phyloP scores from a whole-genome alignment of 345 rosid genomes.

The Eucalyptus viminalis region DNA sequence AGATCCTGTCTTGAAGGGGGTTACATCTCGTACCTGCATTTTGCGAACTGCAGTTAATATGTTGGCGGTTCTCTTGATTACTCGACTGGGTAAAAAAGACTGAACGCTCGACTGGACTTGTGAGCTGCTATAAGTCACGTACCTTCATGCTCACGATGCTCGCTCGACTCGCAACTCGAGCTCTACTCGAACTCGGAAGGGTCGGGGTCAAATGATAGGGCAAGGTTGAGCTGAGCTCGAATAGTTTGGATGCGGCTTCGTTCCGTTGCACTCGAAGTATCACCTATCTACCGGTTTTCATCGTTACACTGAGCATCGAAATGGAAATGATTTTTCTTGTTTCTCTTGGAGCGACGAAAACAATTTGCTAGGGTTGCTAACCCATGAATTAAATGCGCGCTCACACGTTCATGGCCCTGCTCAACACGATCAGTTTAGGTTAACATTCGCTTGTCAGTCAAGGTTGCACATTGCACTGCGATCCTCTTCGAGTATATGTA shows the following conservation, averaged over 20 bases:
- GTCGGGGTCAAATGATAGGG: background rate
- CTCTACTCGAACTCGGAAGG: background rate
- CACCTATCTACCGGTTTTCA: background rate
- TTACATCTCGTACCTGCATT: background rate
- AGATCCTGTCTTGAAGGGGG: background rate
- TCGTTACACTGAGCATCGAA: background rate
- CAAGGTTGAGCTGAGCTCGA: background rate
- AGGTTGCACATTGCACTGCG: background rate
- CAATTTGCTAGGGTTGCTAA: background rate
- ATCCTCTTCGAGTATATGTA: background rate
- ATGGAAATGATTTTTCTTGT: background rate
- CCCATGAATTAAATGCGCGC: background rate
- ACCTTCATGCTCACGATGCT: background rate
- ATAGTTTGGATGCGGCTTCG: background rate
- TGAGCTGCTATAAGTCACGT: background rate
- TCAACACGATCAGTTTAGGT: background rate
- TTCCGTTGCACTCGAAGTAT: background rate
- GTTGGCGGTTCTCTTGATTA: background rate
- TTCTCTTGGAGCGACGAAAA: background rate
- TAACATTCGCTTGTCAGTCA: background rate
- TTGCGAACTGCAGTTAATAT: background rate
- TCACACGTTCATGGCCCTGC: background rate
- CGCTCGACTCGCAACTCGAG: background rate
- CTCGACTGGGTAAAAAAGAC: background rate
- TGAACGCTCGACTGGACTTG: background rate